Evolutionary conservation across 2,329 filamentous ascomycete species (phyloP), one percentile per base, ranked within the genome.

Genomic region (Apiospora aurea): DNA sequence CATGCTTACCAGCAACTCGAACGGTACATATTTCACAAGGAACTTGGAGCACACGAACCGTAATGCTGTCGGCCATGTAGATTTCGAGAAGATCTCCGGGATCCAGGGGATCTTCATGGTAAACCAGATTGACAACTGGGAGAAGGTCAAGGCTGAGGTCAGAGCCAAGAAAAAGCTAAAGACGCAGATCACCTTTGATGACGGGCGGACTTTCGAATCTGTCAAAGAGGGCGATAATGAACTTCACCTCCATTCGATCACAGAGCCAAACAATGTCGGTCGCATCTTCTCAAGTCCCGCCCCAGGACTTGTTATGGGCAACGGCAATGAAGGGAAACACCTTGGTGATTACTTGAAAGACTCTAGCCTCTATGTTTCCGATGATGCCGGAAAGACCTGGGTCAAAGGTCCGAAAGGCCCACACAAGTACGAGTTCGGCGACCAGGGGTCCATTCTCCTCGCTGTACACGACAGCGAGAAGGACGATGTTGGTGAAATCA

Each of bases 341-440:
- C 87, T 99, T 8, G 88, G 90, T 73, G 82, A 86, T 8, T 96
- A 95, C 78, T 14, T 68, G 41, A 46, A 68, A 10, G 89, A 97
- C 13, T 92, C 94, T 16, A 90, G 94, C 80, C 88, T 97, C 0
- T 98, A 91, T 79, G 90, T 98, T 38, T 99, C 96, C 0, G 94
- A 97, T 78, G 91, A 98, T 81, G 96, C 95, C 26, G 96, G 96
- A 53, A 83, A 94, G 73, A 95, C 91, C 1, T 99, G 97, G 96
- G 89, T 86, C 49, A 86, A 91, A 79, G 89, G 91, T 0, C 87
- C 94, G 6, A 86, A 95, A 21, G 94, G 94, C 26, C 93, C 95
- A 16, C 95, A 98, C 83, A 96, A 97, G 81, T 99, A 97, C 82
- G 95, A 98, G 79, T 97, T 98, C 80, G 96, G 96, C 70, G 96